Base-by-base conservation (phyloP, 192 early-diverging fungal genomes). In the Coemansia sp. region DNA sequence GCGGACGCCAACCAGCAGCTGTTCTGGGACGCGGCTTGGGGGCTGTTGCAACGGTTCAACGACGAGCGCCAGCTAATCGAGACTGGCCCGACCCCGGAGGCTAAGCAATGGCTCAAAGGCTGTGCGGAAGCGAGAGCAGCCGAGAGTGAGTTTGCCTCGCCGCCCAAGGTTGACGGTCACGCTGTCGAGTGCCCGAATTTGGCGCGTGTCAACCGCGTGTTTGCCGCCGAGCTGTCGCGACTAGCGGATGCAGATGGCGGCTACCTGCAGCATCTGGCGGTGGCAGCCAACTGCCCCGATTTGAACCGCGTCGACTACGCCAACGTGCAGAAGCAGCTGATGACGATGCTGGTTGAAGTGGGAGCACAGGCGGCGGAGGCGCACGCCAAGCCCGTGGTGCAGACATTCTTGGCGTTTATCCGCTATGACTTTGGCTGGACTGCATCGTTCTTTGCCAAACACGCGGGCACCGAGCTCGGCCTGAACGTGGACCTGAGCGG, bases 21-120 rank as follows among this genome's bases (percentile, higher is more conserved):
- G 30, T 85, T 87, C 56, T 93, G 93, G 91, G 52, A 63, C 18
- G 56, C 84, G 3, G 49, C 82, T 7, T 86, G 85, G 76, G 66
- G 60, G 14, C 73, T 83, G 62, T 54, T 92, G 33, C 64, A 55
- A 28, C 64, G 74, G 16, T 90, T 84, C 61, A 73, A 87, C 30
- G 83, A 90, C 54, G 81, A 88, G 60, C 63, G 64, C 1, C 58
- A 64, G 29, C 80, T 92, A 22, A 64, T 85, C 5, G 73, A 86
- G 40, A 77, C 84, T 0, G 70, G 68, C 0, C 47, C 56, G 21
- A 65, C 78, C 7, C 66, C 77, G 5, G 60, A 69, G 19, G 77
- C 77, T 4, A 65, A 67, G 27, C 45, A 18, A 4, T 71, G 65
- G 75, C 69, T 71, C 31, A 50, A 21, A 14, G 22, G 19, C 1